phyloP scores from a whole-genome alignment of 1,139 yeast genomes.

The Hanseniaspora gamundiae region DNA sequence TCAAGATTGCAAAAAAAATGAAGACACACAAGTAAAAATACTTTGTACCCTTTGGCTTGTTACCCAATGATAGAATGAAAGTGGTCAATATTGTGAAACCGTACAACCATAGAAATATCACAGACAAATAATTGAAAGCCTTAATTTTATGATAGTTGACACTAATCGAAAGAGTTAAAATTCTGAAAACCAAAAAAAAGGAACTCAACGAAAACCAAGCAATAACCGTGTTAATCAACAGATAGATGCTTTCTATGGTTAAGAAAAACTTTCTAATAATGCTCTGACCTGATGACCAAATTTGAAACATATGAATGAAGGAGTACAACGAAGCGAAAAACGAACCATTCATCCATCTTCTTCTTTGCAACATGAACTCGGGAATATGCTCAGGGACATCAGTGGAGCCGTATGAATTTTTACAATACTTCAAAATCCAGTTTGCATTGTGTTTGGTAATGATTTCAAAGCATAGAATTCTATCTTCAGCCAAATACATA shows the following conservation, averaged over 20 bases:
- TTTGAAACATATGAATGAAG: slow-evolving; percentile 54
- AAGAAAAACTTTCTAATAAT: slow-evolving; percentile 55
- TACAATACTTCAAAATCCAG: slow-evolving; percentile 83
- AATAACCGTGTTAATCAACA: slow-evolving; percentile 50
- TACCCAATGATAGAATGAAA: slow-evolving; percentile 85
- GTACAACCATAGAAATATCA: slow-evolving; percentile 79
- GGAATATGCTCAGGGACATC: slow-evolving; percentile 87
- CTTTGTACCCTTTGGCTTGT: slow-evolving; percentile 87
- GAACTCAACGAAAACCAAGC: slow-evolving; percentile 80
- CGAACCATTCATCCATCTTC: slow-evolving; percentile 95
- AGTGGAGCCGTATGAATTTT: slow-evolving; percentile 86
- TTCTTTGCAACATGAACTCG: slow-evolving; percentile 80
- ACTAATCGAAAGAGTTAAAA: slow-evolving; percentile 58
- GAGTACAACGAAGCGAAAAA: slow-evolving; percentile 90
- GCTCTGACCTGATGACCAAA: slow-evolving; percentile 74
- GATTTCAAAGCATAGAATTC: slow-evolving; percentile 87
- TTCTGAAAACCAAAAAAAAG: slow-evolving; percentile 69
- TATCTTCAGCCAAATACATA: slow-evolving; percentile 92
- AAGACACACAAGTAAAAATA: slow-evolving; percentile 74
- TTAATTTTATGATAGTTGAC: slow-evolving; percentile 40
- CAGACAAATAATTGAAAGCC: slow-evolving; percentile 70
- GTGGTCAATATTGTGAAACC: slow-evolving; percentile 82
- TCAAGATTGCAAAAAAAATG: slow-evolving; percentile 75
- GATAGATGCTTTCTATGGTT: slow-evolving; percentile 68
- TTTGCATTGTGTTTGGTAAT: slow-evolving; percentile 66